Base-by-base conservation (phyloP, 768 basidiomycete species). In the Phylloporus arenicola region DNA sequence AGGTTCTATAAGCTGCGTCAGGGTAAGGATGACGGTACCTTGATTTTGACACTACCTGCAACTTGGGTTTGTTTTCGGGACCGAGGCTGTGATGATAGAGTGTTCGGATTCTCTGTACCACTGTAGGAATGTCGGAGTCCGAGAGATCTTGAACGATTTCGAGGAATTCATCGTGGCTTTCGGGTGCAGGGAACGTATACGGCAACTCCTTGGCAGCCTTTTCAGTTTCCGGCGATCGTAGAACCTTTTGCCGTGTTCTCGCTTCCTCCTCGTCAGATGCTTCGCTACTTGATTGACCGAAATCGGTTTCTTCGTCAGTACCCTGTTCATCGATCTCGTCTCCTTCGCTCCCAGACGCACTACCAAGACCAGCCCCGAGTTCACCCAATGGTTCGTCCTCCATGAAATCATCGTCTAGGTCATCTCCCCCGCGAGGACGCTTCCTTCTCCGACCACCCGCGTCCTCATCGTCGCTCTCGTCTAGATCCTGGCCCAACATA, bases 41-140 rank as follows among this genome's bases (percentile, higher is more conserved):
- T 35, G 20, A 40, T 13, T n/a, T 3, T 16, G 22, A 31, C 64
- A 76, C 45, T 55, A 91, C 94, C 81, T 95, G 91, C 19, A 98
- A 73, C 70, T 89, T 96, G 64, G 80, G 77, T 63, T 93, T 96
- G 73, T 99, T 98, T 17, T 89, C 92, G 17, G 85, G 81, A 1
- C 81, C 84, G n/a, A 98, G 73, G 62, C 91, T 95, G 1, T 94
- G 88, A 63, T 99, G 96, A 62, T 96, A 84, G 8, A 98, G 70
- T 1, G 90, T 79, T 11, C 94, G 81, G 41, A 98, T 93, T 39
- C 96, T 86, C 61, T 97, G 86, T 31, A 97, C 75, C 2, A 97
- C 91, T 0, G 75, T 83, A 4, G 84, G 80, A 2, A 95, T 65
- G 52, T 95, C 86, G 24, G 79, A 71, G 38, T 91, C 87, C 14